Evolutionary conservation across 2,329 filamentous ascomycete genomes (phyloP).

Genomic region (Aspergillus ochraceoroseus): DNA sequence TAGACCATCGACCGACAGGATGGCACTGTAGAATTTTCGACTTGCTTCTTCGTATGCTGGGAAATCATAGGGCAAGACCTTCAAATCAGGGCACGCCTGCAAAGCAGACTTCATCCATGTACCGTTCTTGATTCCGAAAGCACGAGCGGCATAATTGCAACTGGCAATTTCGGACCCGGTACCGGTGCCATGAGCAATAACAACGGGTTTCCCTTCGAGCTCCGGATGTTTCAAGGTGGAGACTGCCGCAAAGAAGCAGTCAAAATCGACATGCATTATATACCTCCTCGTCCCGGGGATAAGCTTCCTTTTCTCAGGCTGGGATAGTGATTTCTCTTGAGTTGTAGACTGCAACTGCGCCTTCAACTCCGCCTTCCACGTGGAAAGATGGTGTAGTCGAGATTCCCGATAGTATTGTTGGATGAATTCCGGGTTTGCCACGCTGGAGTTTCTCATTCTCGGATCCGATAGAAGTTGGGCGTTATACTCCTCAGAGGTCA

Average conservation of each 20-base stretch:
- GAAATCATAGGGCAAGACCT: conserved; percentile 93
- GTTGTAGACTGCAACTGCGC: conserved; percentile 77
- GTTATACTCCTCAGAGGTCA: conserved; percentile 93
- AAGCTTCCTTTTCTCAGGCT: conserved; percentile 49
- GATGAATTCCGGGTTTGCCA: conserved; percentile 87
- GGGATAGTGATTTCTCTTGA: conserved; percentile 56
- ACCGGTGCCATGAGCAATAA: conserved; percentile 81
- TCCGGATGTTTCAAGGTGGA: conserved; percentile 75
- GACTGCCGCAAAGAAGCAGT: conserved; percentile 96
- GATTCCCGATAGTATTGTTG: conserved; percentile 95
- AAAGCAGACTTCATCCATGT: conserved; percentile 98
- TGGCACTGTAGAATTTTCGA: conserved; percentile 75
- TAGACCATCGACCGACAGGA: conserved; percentile 70
- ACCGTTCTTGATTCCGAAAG: conserved; percentile 86
- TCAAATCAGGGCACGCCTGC: conserved; percentile 76
- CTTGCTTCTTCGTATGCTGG: conserved; percentile 91
- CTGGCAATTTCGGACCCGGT: conserved; percentile 91
- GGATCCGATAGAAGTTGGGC: conserved; percentile 77
- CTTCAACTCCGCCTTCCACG: conserved; percentile 95
- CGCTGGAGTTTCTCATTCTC: conserved; percentile 78
- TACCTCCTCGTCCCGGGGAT: conserved; percentile 67
- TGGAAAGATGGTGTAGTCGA: conserved; percentile 86
- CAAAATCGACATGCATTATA: conserved; percentile 93
- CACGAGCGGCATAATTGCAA: conserved; percentile 88
- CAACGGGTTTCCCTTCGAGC: conserved; percentile 70